phyloP scores from a whole-genome alignment of 1,284 basidiomycete genomes.

The Porodaedalea pini region DNA sequence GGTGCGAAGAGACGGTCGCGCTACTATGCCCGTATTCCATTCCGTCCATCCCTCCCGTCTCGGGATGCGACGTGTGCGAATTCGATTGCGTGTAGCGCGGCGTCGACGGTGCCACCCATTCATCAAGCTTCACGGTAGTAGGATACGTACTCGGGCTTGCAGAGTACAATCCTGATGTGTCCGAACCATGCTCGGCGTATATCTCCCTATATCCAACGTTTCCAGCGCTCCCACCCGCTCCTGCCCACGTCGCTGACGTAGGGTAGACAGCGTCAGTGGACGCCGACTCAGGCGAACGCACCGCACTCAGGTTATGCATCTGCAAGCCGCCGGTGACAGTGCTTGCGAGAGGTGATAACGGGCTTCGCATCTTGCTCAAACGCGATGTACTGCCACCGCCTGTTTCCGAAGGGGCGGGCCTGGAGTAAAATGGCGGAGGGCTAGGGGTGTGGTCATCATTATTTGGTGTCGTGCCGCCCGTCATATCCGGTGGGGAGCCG shows the following conservation, averaged over 20 bases:
- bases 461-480: too few relatives aligned
- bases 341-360: not conserved
- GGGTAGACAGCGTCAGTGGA: not conserved
- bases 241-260: not conserved
- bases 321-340: not conserved
- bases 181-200: not conserved
- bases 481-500: not conserved
- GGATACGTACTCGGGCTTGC: slow-evolving; percentile 1
- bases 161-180: not conserved
- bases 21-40: slow-evolving; percentile 19
- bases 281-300: slow-evolving; percentile 3
- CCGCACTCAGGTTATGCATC: slow-evolving; percentile 1
- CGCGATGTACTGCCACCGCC: not conserved
- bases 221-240: not conserved
- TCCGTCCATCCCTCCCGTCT: slow-evolving; percentile 18
- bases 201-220: not conserved
- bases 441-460: not conserved
- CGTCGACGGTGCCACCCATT: slow-evolving; percentile 11
- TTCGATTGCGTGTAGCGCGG: slow-evolving; percentile 15
- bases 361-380: not conserved
- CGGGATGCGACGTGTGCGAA: slow-evolving; percentile 18
- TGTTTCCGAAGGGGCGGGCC: not conserved
- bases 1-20: slow-evolving; percentile 8
- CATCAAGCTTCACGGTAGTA: slow-evolving; percentile 11
- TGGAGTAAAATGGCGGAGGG: slow-evolving; percentile 7